Evolutionary conservation across 805 yeast species (phyloP), one percentile per base, ranked within the genome.

Genomic region (Teunomyces pallodes): DNA sequence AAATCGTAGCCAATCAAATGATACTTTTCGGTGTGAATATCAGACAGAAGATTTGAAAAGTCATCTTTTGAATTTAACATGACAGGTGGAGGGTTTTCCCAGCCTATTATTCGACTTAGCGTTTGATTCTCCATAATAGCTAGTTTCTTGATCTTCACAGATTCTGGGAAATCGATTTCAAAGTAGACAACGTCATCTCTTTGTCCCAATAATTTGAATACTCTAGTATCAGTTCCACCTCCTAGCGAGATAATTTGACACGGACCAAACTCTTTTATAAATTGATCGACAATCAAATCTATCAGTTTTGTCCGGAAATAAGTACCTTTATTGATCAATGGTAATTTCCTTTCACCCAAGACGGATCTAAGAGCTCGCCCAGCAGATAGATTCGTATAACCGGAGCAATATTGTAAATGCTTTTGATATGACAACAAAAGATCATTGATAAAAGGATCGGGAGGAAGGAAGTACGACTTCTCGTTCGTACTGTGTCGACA

Each of bases 221-320:
- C 75, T 46, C 92, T 61, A 0, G 94, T 85, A 57, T 87, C 95
- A 12, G 88, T 84, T 4, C 95, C 95, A 2, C 91, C 84, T 0
- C 95, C 95, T n/a, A 87, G 60, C 0, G 90, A 84, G 1, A 87
- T 66, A 12, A 87, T 75, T 58, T 86, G 85, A 41, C 79, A 65
- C 16, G 46, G 39, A 3, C 24, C 48, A 41, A 47, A 50, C 48
- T 68, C 60, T 3, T 53, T 40, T 2, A 82, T 42, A 52, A 82
- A 83, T 16, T 61, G 56, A 2, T 71, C 61, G 2, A 83, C 63
- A 0, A 80, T 65, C 6, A 57, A 16, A 57, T 84, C 82, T 26
- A 86, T 78, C 13, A 81, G 63, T 13, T 56, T 61, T 0, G 87
- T 82, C 32, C 92, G 66, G 16, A 84, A 65, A 61, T 81, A 86